Evolutionary conservation across 352 stramenopile species (phyloP), one percentile per base, ranked within the genome.

Genomic region (Pythium coloratum): DNA sequence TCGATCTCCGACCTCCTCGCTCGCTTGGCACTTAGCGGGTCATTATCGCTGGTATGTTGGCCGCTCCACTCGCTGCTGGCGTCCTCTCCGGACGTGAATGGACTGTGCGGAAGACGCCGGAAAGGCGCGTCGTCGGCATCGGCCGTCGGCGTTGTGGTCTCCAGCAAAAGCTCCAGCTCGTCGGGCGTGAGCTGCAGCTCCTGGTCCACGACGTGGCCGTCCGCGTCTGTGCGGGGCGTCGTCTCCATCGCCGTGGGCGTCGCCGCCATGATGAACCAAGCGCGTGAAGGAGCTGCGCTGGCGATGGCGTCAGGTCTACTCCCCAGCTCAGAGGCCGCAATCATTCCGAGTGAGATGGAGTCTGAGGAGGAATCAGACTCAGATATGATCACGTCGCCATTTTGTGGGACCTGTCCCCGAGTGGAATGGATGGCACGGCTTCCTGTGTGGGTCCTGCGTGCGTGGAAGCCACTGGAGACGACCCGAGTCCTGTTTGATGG

Each of bases 1-100:
- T 89, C 80, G 61, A 89, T 89, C 26, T 78, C 80, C 2, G 75
- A 83, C 26, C 80, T 72, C 26, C 80, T 61, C 32, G 76, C 71
- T 32, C 80, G 78, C 57, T 74, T 66, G 2, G 46, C 32, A 13
- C 6, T 32, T 30, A 12, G 3, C 7, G 20, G 18, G n/a, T 58
- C 6, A 47, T 30, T 46, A 18, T 40, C 14, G 46, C 53, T 44
- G 54, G 47, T 2, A 34, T 59, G 26, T 50, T 68, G 33, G 33
- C 33, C 33, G 33, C 33, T 38, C 33, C 33, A 38, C 33, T 38
- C 33, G 46, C 33, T 59, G 32, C 30, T 40, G 33, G 60, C 63
- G 53, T 72, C 59, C 55, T 72, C 59, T 24, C 59, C 46, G 9
- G 66, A 72, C 24, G 58, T 64, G 54, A 60, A 38, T 3, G 33